Base-by-base conservation (phyloP, 345 rosid genomes). In the Anacardium occidentale region DNA sequence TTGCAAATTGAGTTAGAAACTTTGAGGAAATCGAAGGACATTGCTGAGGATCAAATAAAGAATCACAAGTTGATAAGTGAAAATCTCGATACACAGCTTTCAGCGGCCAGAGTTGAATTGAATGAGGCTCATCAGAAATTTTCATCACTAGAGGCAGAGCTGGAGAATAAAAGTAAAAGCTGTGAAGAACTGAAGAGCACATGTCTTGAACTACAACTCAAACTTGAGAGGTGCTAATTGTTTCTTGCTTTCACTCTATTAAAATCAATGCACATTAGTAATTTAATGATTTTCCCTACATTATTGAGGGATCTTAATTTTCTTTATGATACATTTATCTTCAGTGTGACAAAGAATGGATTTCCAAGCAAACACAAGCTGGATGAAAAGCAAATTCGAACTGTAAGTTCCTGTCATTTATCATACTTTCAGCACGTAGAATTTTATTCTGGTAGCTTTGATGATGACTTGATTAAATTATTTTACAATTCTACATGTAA, bases 311-410 rank as follows among this genome's bases (percentile, higher is more conserved):
- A 60, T 81, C 68, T 64, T 65, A 67, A 45, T 34, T 53, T 66
- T 53, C 22, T 53, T 66, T 53, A n/a, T 74, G 70, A 67, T 77
- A 26, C 62, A 22, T 71, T 50, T 73, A 45, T 68, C 79, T 82
- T 79, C 89, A 95, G 99, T 73, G 58, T 66, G 69, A 74, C 67
- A 32, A 84, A 72, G 75, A 80, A 79, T 67, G 85, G 76, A 77
- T 52, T 22, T 51, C 78, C 76, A 7, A 44, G 32, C 47, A 86
- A 88, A 69, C 56, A 76, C 70, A 75, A 71, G 76, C 75, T 57
- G 77, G 88, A 81, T 15, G 89, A 80, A 57, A 89, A 76, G 66
- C 83, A 86, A 21, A 84, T 85, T 69, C 84, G 84, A 75, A 82
- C 84, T 21, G 98, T 92, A 82, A 89, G 99, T 87, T 74, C 50